Conservation (phyloP, 2,329 filamentous ascomycete genomes). For the Dactylellina leptospora region DNA sequence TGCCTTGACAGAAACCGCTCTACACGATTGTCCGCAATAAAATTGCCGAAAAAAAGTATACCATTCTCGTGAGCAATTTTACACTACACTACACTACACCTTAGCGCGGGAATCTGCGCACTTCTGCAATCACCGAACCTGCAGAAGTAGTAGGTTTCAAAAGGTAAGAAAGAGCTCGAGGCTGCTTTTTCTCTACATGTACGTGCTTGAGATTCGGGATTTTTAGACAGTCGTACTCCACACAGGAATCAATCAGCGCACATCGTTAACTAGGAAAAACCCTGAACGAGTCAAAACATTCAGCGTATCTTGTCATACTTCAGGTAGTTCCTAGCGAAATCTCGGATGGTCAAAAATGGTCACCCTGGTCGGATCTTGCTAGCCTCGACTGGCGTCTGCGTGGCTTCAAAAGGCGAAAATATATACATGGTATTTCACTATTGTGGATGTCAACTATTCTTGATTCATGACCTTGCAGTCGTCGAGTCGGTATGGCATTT, state of each 20-base stretch:
- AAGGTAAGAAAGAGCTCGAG: conserved; percentile 29
- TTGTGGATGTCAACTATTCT: background rate
- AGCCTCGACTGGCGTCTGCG: conserved; percentile 7
- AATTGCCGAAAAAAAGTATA: background rate
- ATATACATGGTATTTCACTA: background rate
- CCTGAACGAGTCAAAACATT: background rate
- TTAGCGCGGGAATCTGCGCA: conserved; percentile 4
- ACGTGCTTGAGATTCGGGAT: too few species aligned
- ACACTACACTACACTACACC: conserved; percentile 3
- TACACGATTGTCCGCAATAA: background rate
- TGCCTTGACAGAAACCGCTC: background rate
- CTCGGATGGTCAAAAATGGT: conserved; percentile 1
- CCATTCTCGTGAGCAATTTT: conserved; percentile 6
- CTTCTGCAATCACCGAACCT: background rate
- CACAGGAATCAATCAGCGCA: background rate
- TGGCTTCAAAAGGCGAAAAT: background rate
- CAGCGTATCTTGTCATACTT: background rate
- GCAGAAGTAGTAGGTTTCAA: conserved; percentile 15
- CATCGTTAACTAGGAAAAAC: conserved; percentile 12
- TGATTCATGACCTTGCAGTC: background rate
- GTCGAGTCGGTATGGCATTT: background rate
- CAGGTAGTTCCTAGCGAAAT: background rate
- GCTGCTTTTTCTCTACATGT: conserved; percentile 17
- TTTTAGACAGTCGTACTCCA: background rate
- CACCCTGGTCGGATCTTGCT: conserved; percentile 12